phyloP scores from a whole-genome alignment of 331 rosid genomes.

The Pyracantha coccinea region DNA sequence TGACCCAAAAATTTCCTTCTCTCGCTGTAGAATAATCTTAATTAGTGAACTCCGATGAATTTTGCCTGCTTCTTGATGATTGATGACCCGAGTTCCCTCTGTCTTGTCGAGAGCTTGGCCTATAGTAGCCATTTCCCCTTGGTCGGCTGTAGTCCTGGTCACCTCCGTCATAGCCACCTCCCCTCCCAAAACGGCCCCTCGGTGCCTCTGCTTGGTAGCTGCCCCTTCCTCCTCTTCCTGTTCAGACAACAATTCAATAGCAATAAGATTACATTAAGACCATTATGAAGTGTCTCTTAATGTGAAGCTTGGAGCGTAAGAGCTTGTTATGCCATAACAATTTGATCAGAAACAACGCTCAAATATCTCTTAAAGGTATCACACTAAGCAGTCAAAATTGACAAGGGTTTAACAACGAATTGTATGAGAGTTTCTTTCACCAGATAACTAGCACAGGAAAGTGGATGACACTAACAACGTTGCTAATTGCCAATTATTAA shows the following conservation, averaged over 20 bases:
- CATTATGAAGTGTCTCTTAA: not conserved
- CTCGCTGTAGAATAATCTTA: conserved; percentile 9
- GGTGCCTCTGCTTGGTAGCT: conserved; percentile 62
- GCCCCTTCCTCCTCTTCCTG: conserved; percentile 93
- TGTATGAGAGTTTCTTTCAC: not conserved
- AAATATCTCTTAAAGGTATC: not conserved
- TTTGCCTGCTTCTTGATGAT: conserved; percentile 47
- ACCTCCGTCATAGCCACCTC: conserved; percentile 45
- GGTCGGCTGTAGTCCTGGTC: conserved; percentile 59
- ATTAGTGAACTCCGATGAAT: conserved; percentile 35
- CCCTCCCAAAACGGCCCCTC: conserved; percentile 53
- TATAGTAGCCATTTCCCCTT: conserved; percentile 74
- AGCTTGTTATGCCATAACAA: not conserved
- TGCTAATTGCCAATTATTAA: not conserved
- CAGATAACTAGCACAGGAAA: not conserved
- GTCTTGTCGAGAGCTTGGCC: conserved; percentile 54
- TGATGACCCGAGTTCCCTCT: conserved; percentile 47
- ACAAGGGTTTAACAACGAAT: not conserved
- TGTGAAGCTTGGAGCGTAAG: not conserved
- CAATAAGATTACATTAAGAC: not conserved
- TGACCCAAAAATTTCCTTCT: conserved; percentile 31
- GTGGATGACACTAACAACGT: not conserved
- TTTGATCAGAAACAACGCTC: not conserved
- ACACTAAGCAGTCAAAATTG: not conserved
- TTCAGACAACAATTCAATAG: conserved; percentile 14